Conservation (phyloP, 2,329 filamentous ascomycete species). For the Neonectria hederae region DNA sequence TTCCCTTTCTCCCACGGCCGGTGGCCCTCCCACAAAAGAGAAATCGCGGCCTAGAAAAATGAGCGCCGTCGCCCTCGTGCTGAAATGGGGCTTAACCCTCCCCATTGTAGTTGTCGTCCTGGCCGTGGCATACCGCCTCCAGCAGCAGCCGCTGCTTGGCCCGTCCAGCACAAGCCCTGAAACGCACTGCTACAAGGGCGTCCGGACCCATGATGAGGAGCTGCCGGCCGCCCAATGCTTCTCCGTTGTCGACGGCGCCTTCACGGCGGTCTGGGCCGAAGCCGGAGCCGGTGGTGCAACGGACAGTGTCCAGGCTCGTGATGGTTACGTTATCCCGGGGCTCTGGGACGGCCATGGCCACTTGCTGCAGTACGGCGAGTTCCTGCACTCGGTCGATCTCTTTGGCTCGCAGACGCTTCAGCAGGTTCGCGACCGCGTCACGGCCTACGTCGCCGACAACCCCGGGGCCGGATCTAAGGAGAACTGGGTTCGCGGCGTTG, state of each 20-base stretch:
- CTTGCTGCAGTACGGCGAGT: slow-evolving; percentile 72
- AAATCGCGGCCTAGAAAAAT: slow-evolving; percentile 6
- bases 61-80: slow-evolving; percentile 19
- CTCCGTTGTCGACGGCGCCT: slow-evolving; percentile 61
- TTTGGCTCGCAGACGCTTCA: slow-evolving; percentile 66
- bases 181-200: slow-evolving; percentile 53
- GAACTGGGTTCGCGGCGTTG: slow-evolving; percentile 73
- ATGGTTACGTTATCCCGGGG: slow-evolving; percentile 70
- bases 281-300: slow-evolving; percentile 42
- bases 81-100: slow-evolving; percentile 46
- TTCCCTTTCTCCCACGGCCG: not conserved
- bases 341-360: slow-evolving; percentile 79
- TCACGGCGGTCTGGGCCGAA: slow-evolving; percentile 58
- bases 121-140: slow-evolving; percentile 45
- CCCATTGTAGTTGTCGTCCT: slow-evolving; percentile 45
- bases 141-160: slow-evolving; percentile 38
- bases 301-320: slow-evolving; percentile 31
- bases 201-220: slow-evolving; percentile 50
- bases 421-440: slow-evolving; percentile 63
- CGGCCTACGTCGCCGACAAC: slow-evolving; percentile 59
- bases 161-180: slow-evolving; percentile 9
- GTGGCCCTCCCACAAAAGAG: not conserved
- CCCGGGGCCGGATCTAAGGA: slow-evolving; percentile 61
- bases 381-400: slow-evolving; percentile 71
- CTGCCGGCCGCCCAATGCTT: slow-evolving; percentile 62